Evolutionary conservation across 345 rosid genomes (phyloP).

Genomic region (Anacardium occidentale): DNA sequence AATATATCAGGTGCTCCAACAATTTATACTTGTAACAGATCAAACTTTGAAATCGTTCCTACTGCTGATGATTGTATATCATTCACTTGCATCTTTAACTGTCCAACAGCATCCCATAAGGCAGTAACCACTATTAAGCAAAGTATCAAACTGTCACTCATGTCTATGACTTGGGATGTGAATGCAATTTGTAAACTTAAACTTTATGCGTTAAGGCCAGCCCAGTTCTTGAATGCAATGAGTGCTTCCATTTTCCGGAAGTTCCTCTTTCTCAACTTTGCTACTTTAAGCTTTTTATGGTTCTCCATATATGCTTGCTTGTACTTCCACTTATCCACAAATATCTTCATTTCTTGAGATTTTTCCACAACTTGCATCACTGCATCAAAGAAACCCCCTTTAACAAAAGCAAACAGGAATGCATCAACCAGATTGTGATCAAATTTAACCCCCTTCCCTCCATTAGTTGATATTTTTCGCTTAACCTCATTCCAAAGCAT

Average conservation of each 20-base stretch:
- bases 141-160: background rate
- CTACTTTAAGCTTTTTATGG: constrained; percentile 86
- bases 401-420: constrained; percentile 85
- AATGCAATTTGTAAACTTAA: constrained; percentile 3
- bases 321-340: constrained; percentile 96
- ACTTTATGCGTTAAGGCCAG: constrained; percentile 71
- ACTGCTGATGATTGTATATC: background rate
- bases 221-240: constrained; percentile 95
- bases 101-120: background rate
- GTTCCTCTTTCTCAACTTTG: constrained; percentile 80
- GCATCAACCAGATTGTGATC: constrained; percentile 76
- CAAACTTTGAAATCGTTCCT: background rate
- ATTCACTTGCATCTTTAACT: constrained; percentile 1
- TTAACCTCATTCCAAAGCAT: constrained; percentile 86
- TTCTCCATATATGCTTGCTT: constrained; percentile 97
- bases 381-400: constrained; percentile 94
- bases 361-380: constrained; percentile 95
- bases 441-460: constrained; percentile 49
- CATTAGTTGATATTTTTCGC: constrained; percentile 57
- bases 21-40: background rate
- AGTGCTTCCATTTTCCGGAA: constrained; percentile 91
- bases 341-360: constrained; percentile 84
- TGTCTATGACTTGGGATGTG: background rate
- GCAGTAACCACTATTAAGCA: background rate
- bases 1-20: background rate